Conservation (phyloP, 768 basidiomycete genomes). For the Tulasnella sp. region DNA sequence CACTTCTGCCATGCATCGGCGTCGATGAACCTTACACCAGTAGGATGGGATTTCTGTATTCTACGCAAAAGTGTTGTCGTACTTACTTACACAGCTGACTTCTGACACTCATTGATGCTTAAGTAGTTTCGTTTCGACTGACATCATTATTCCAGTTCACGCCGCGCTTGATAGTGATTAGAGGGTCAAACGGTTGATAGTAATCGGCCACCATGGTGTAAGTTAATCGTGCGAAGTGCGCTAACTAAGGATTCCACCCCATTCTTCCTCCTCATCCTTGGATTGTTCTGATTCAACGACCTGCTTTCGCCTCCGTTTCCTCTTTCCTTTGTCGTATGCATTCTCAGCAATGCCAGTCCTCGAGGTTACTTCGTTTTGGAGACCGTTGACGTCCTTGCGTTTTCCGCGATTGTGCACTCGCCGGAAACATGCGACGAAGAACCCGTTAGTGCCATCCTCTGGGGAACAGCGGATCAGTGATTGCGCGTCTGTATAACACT, state of each 20-base stretch:
- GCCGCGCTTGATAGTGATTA: not conserved
- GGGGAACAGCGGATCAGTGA: conserved; percentile 74
- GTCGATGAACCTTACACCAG: not conserved
- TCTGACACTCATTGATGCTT: not conserved
- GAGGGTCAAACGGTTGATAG: not conserved
- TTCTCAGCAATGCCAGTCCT: not conserved
- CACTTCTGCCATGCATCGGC: not conserved
- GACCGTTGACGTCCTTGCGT: conserved; percentile 31
- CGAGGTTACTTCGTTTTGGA: not conserved
- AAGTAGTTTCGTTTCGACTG: not conserved
- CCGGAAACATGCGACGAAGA: conserved; percentile 97
- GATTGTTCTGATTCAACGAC: conserved; percentile 6
- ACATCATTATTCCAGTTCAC: not conserved
- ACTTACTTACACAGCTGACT: conserved; percentile 26
- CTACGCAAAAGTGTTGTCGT: conserved; percentile 14
- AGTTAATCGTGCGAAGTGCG: not conserved
- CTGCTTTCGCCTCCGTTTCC: conserved; percentile 25
- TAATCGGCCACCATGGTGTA: not conserved
- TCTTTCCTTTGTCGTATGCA: conserved; percentile 23
- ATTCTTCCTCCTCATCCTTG: conserved; percentile 13
- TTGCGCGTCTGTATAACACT: conserved; percentile 54
- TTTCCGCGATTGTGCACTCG: conserved; percentile 25
- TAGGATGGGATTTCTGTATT: conserved; percentile 25
- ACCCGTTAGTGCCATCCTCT: conserved; percentile 89
- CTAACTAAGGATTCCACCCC: conserved; percentile 27